These are phyloP conservation scores for Xerocomus spinulosus DNA, from an alignment of 768 basidiomycete species.

Conservation along the genomic window DNA sequence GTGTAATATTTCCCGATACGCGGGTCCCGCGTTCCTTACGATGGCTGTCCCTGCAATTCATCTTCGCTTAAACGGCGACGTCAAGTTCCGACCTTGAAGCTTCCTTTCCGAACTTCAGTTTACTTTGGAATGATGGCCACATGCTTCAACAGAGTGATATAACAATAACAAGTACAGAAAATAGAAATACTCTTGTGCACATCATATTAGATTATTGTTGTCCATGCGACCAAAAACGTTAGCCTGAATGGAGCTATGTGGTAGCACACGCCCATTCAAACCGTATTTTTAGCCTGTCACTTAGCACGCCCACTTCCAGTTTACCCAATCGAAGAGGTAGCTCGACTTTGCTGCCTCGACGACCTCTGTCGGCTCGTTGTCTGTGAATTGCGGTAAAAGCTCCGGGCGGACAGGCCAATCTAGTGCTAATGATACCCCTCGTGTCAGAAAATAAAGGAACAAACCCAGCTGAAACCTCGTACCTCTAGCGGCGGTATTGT, in stretches of 20 bases:
- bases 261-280: conserved; percentile 2
- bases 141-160: not conserved
- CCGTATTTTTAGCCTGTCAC: conserved; percentile 8
- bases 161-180: conserved; percentile 21
- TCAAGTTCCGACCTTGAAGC: conserved; percentile 19
- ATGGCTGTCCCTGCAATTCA: conserved; percentile 23
- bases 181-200: conserved; percentile 19
- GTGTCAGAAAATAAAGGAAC: conserved; percentile 9
- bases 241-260: not conserved
- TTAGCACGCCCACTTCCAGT: conserved; percentile 10
- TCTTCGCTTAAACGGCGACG: conserved; percentile 21
- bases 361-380: not conserved
- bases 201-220: not conserved
- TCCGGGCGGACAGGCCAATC: conserved; percentile 15
- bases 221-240: conserved; percentile 5
- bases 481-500: conserved; percentile 19
- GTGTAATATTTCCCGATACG: conserved; percentile 24
- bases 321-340: conserved; percentile 16
- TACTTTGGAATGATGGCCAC: conserved; percentile 9
- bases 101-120: conserved; percentile 13
- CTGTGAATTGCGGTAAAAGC: conserved; percentile 16
- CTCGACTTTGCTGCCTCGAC: conserved; percentile 10
- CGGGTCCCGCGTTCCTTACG: conserved; percentile 8
- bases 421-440: conserved; percentile 7
- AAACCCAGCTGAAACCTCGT: not conserved